Percentiles rank a stretch among this genome's conserved stretches.
Evolutionary conservation across 306 rosid genomes (phyloP).

Genomic region (Vigna reflexopilosa): DNA sequence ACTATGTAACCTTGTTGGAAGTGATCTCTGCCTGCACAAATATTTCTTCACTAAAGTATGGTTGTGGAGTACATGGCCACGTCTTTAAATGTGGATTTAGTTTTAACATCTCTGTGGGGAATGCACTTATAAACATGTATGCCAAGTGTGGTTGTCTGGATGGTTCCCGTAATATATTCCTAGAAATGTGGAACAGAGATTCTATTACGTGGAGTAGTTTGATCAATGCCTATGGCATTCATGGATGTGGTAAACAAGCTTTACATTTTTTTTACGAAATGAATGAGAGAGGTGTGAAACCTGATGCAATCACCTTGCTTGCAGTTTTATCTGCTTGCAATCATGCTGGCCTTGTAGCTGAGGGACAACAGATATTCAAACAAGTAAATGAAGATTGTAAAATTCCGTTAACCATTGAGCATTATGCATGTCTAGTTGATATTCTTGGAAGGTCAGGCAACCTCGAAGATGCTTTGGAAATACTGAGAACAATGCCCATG

Average conservation of each 20-base stretch:
- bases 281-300: constrained; percentile 56
- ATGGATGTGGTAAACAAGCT: constrained; percentile 68
- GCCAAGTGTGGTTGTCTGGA: constrained; percentile 68
- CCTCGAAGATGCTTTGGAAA: constrained; percentile 67
- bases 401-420: constrained; percentile 53
- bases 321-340: constrained; percentile 70
- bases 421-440: constrained; percentile 66
- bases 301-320: constrained; percentile 62
- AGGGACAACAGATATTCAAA: constrained; percentile 60
- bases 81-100: constrained; percentile 56
- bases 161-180: constrained; percentile 53
- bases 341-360: constrained; percentile 69
- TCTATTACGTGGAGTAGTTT: constrained; percentile 68
- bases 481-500: constrained; percentile 59
- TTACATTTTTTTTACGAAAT: constrained; percentile 60
- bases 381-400: constrained; percentile 42
- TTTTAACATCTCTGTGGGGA: constrained; percentile 55
- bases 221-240: constrained; percentile 64
- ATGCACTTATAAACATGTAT: constrained; percentile 74
- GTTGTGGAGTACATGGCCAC: constrained; percentile 57
- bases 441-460: constrained; percentile 75
- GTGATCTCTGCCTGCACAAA: constrained; percentile 64
- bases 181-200: constrained; percentile 61
- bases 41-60: constrained; percentile 54
- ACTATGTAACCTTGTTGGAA: constrained; percentile 63